A percentile compares a stretch with the other conserved stretches of the same genome.
phyloP scores from a whole-genome alignment of 441 rosid genomes.

The Biscutella laevigata region DNA sequence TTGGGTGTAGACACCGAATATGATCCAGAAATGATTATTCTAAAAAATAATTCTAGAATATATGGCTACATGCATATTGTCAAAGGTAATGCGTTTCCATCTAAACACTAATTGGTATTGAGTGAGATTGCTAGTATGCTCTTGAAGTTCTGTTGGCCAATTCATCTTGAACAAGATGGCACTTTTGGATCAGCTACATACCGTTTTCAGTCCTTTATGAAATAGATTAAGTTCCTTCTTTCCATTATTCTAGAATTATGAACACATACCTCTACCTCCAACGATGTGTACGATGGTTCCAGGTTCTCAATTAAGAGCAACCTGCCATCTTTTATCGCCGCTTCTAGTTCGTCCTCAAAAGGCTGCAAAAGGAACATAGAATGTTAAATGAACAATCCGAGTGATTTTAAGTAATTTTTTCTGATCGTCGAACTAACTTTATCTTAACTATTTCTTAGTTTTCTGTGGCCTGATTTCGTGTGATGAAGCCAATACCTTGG shows the following conservation, averaged over 20 bases:
- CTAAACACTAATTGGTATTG: neutral
- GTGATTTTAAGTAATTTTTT: neutral
- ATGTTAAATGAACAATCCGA: neutral
- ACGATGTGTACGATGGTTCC: slow-evolving; percentile 46
- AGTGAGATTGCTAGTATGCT: neutral
- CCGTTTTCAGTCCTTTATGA: neutral
- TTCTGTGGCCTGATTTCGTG: neutral
- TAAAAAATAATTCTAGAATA: neutral
- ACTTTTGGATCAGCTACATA: neutral
- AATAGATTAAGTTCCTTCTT: neutral
- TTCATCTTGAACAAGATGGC: neutral
- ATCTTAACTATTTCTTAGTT: neutral
- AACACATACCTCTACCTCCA: slow-evolving; percentile 50
- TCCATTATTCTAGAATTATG: neutral
- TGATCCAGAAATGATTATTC: neutral
- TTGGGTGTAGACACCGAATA: neutral
- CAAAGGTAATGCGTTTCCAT: neutral
- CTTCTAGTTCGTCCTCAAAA: slow-evolving; percentile 35
- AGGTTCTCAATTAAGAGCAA: slow-evolving; percentile 42
- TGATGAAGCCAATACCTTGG: neutral
- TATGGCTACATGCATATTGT: slow-evolving; percentile 6
- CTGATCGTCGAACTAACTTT: neutral
- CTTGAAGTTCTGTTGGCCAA: neutral
- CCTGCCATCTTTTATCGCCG: slow-evolving; percentile 30
- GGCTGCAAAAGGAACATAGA: slow-evolving; percentile 25